phyloP scores from a whole-genome alignment of 2,329 filamentous ascomycete species.

The Apiospora hydei region DNA sequence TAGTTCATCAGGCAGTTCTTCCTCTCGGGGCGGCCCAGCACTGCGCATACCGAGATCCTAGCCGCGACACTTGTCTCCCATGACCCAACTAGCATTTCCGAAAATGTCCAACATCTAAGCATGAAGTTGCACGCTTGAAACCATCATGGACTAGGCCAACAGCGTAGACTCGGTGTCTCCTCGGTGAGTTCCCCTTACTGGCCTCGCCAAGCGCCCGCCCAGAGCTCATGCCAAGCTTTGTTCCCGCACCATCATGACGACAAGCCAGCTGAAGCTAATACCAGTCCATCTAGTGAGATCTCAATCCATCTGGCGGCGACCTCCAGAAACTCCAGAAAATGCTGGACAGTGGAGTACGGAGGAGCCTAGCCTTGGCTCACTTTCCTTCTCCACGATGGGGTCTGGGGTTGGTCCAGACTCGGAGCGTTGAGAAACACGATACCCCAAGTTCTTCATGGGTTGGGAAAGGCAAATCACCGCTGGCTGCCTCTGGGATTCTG shows the following conservation, averaged over 20 bases:
- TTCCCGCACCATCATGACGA: slow-evolving; percentile 16
- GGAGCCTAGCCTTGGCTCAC: slow-evolving; percentile 5
- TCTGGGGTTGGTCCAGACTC: slow-evolving; percentile 12
- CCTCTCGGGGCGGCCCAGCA: neutral
- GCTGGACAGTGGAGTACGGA: slow-evolving; percentile 8
- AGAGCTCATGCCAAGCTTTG: slow-evolving; percentile 6
- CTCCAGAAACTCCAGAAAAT: neutral
- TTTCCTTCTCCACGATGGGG: slow-evolving; percentile 4
- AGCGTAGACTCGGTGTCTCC: slow-evolving; percentile 8
- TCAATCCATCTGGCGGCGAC: neutral
- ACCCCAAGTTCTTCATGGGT: slow-evolving; percentile 2
- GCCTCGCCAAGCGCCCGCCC: neutral
- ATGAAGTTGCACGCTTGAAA: slow-evolving; percentile 15
- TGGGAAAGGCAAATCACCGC: neutral
- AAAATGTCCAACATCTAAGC: neutral
- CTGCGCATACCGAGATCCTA: neutral
- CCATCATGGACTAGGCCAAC: neutral
- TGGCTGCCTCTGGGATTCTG: neutral
- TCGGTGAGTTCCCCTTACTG: slow-evolving; percentile 3
- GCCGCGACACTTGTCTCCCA: neutral
- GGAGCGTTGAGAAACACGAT: slow-evolving; percentile 1
- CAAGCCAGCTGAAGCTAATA: neutral
- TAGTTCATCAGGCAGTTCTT: neutral
- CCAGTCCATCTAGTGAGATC: neutral
- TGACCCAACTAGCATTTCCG: neutral